Evolutionary conservation across 2,329 filamentous ascomycete species (phyloP).

Genomic region (Xylariomycetidae sp.): DNA sequence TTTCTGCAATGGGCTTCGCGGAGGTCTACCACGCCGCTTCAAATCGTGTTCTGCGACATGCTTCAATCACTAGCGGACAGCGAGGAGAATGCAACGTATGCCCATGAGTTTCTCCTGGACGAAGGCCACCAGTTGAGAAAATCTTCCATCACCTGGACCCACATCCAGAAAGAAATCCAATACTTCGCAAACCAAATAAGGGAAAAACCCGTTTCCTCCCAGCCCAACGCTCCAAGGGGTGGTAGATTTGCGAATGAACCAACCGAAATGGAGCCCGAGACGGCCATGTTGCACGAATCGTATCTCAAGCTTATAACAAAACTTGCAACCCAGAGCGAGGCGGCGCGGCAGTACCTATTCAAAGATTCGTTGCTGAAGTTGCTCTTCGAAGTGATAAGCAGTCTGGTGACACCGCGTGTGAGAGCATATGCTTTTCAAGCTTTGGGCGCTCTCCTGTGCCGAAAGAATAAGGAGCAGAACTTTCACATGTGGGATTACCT

Average conservation of each 20-base stretch:
- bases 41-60: slow-evolving; percentile 96
- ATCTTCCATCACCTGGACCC: slow-evolving; percentile 83
- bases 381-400: slow-evolving; percentile 74
- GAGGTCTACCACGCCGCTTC: slow-evolving; percentile 89
- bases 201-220: slow-evolving; percentile 60
- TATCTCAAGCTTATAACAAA: slow-evolving; percentile 86
- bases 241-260: slow-evolving; percentile 60
- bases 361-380: slow-evolving; percentile 66
- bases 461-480: slow-evolving; percentile 64
- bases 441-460: slow-evolving; percentile 68
- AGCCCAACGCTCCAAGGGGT: slow-evolving; percentile 49
- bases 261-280: slow-evolving; percentile 82
- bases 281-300: slow-evolving; percentile 92
- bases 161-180: slow-evolving; percentile 86
- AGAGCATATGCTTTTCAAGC: slow-evolving; percentile 81
- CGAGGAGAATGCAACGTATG: slow-evolving; percentile 74
- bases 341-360: slow-evolving; percentile 70
- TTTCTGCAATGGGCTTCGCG: slow-evolving; percentile 98
- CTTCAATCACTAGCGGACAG: slow-evolving; percentile 82
- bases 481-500: slow-evolving; percentile 74
- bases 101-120: slow-evolving; percentile 85
- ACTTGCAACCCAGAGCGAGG: slow-evolving; percentile 68
- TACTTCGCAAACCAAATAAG: slow-evolving; percentile 77
- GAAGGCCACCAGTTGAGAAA: slow-evolving; percentile 76
- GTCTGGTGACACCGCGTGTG: slow-evolving; percentile 69